phyloP scores from a whole-genome alignment of 306 rosid species.

The Medicago ruthenica region DNA sequence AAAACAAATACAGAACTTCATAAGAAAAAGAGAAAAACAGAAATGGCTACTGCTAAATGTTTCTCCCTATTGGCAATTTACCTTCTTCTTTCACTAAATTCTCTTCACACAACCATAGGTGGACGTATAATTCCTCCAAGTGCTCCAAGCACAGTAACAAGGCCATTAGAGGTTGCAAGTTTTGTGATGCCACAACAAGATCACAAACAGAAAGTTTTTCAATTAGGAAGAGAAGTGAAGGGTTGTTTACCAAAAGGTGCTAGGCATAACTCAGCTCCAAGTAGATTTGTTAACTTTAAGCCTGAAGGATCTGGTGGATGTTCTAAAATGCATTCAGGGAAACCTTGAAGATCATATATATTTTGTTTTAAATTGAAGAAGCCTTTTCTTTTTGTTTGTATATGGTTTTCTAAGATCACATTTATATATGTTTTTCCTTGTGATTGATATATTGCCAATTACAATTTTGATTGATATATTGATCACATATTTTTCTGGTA shows the following conservation, averaged over 20 bases:
- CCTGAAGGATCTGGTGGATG: slow-evolving; percentile 56
- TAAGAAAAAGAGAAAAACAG: not conserved
- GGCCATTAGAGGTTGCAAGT: slow-evolving; percentile 61
- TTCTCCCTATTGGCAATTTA: slow-evolving; percentile 42
- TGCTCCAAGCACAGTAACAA: slow-evolving; percentile 80
- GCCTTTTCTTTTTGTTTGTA: slow-evolving; percentile 36
- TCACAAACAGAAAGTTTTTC: slow-evolving; percentile 51
- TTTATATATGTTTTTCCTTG: slow-evolving; percentile 6
- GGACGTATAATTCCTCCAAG: slow-evolving; percentile 76
- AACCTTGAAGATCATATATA: slow-evolving; percentile 48
- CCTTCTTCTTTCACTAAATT: slow-evolving; percentile 50
- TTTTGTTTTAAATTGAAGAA: not conserved
- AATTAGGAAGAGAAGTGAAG: slow-evolving; percentile 56
- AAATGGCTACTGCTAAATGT: slow-evolving; percentile 49
- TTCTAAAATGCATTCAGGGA: slow-evolving; percentile 43
- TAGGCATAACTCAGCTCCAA: slow-evolving; percentile 74
- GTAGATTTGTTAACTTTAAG: slow-evolving; percentile 72
- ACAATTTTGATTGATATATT: slow-evolving; percentile 45
- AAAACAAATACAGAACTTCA: not conserved
- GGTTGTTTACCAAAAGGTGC: slow-evolving; percentile 78
- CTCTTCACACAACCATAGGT: slow-evolving; percentile 47
- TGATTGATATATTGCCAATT: slow-evolving; percentile 30
- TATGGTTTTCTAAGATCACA: slow-evolving; percentile 42
- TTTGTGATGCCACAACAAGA: slow-evolving; percentile 54
- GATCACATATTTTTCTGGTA: slow-evolving; percentile 2